phyloP scores from a whole-genome alignment of 371 early-diverging fungal genomes.

The Umbelopsis sp. region DNA sequence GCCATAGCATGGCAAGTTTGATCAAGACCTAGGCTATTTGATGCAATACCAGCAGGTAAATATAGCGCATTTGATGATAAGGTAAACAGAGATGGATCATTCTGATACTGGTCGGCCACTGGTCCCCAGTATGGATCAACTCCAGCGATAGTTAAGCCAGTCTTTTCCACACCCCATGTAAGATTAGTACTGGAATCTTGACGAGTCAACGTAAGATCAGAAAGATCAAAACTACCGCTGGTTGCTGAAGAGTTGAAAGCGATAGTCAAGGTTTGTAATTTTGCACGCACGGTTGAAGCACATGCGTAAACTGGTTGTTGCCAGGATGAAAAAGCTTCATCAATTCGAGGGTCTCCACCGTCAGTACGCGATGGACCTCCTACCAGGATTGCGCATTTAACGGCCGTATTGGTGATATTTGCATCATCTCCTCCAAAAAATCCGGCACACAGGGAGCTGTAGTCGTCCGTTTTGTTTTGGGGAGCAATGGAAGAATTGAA shows the following conservation, averaged over 20 bases:
- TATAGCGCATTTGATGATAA: not conserved
- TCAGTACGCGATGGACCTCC: not conserved
- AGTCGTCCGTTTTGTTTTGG: too few relatives aligned
- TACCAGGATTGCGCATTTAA: not conserved
- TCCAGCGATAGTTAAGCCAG: not conserved
- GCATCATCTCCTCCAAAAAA: not conserved
- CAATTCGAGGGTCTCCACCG: not conserved
- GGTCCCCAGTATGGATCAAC: constrained; percentile 9
- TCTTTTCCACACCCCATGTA: not conserved
- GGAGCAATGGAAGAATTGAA: not conserved
- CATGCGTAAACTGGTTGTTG: not conserved
- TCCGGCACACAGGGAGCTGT: not conserved
- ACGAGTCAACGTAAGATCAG: not conserved
- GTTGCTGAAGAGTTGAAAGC: not conserved
- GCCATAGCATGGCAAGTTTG: not conserved
- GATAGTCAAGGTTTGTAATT: constrained; percentile 1
- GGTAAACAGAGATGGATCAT: not conserved
- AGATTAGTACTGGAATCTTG: not conserved
- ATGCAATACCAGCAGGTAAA: not conserved
- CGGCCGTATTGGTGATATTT: constrained; percentile 9
- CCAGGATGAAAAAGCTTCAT: constrained; percentile 1
- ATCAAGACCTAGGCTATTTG: not conserved
- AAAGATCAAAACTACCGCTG: not conserved
- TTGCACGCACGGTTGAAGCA: constrained; percentile 2
- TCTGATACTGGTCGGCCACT: not conserved